phyloP scores from a whole-genome alignment of 345 rosid species.

The Eucalyptus virginea region DNA sequence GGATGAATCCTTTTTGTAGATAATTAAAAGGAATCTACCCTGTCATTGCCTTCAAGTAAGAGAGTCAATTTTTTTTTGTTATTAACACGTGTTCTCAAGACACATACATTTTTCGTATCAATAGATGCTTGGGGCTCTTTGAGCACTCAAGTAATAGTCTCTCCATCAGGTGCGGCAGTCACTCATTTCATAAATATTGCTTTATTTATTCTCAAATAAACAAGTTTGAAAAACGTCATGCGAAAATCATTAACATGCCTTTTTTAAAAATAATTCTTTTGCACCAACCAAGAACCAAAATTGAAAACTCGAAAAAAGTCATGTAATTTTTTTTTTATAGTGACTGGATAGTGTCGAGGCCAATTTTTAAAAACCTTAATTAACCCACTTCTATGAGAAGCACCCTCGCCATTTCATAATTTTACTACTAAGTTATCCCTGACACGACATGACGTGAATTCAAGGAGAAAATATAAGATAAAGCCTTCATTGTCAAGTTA shows the following conservation, averaged over 20 bases:
- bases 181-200: not conserved
- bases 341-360: not conserved
- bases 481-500: not conserved
- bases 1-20: not conserved
- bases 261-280: rapidly evolving
- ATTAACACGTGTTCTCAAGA: not conserved
- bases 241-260: not conserved
- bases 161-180: rapidly evolving
- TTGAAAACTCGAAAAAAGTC: not conserved
- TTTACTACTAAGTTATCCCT: not conserved
- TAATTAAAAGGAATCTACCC: not conserved
- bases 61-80: not conserved
- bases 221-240: not conserved
- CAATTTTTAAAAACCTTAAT: not conserved
- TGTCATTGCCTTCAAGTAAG: not conserved
- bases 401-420: not conserved
- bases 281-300: not conserved
- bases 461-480: not conserved
- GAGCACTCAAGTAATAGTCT: not conserved
- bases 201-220: not conserved
- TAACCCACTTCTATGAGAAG: not conserved
- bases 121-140: not conserved
- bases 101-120: no score
- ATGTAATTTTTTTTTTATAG: not conserved
- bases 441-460: not conserved